Base-by-base conservation (phyloP, 73 alveolate genomes). In the Paramecium sexaurelia region DNA sequence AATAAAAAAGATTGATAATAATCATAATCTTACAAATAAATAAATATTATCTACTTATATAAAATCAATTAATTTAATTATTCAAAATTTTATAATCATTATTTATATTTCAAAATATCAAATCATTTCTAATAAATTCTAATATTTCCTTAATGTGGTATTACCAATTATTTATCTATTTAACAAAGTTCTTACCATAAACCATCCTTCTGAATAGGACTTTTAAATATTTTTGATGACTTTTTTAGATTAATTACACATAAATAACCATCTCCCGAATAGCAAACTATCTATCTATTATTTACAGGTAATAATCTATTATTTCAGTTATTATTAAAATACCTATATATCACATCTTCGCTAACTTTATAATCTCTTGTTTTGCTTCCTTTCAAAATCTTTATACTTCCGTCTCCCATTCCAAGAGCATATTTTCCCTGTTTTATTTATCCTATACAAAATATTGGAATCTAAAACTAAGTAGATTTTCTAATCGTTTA, bases 361-460 rank as follows among this genome's bases (percentile, higher is more conserved):
- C 83, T 32, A 61, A 61, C 26, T 61, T 32, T 61, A 61, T 61
- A 61, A 61, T 61, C 83, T 10, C 83, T 61, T 26, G 43, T 32
- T 29, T 26, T 32, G 2, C 20, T 61, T 1, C 83, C 83, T 24
- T 61, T 61, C 47, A 61, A 61, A 11, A 61, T 32, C 26, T 61
- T 61, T 26, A 61, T 61, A 15, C 47, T 61, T 2, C 83, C 83
- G 26, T 61, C 83, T 32, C 83, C 83, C 83, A 61, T 61, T 29
- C 83, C 83, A 11, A 61, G 26, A 61, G 45, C 83, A 24, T 61
- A 61, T 3, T 61, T 61, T 1, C 83, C 83, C 26, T 26, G 7
- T 8, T 61, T 22, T 10, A 61, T 22, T 26, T 29, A 29, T 32
- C 83, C 83, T 26, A 61, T 61, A 61, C 83, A 29, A 32, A 29